A percentile compares a stretch with the other conserved stretches of the same genome.
phyloP scores from a whole-genome alignment of 495 filamentous ascomycete genomes.

The Durotheca rogersii region DNA sequence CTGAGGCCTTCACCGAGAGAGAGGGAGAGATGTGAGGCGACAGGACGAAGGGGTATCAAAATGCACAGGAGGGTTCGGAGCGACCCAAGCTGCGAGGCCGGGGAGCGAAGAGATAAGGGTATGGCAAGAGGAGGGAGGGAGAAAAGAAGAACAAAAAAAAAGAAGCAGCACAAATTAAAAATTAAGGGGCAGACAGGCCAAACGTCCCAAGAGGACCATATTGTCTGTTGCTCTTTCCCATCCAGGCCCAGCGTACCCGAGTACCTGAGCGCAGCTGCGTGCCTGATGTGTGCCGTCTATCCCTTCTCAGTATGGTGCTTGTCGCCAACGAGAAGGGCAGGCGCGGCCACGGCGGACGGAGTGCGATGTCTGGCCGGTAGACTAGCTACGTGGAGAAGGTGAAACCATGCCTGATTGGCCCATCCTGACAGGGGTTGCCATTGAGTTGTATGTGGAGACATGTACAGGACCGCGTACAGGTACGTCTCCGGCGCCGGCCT shows the following conservation, averaged over 20 bases:
- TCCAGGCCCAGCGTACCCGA: not conserved
- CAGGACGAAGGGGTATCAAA: conserved; percentile 31
- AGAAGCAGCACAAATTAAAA: not conserved
- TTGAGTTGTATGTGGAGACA: conserved; percentile 3
- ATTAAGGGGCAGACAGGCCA: conserved; percentile 25
- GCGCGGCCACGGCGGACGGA: too few species aligned
- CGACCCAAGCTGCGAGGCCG: conserved; percentile 16
- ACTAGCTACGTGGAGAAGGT: conserved; percentile 21
- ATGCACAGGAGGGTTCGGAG: conserved; percentile 27
- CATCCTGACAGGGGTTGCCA: conserved; percentile 16
- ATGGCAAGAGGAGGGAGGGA: conserved; percentile 4
- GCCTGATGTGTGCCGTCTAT: not conserved
- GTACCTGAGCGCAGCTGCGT: not conserved
- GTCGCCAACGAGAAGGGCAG: not conserved
- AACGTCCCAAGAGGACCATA: too few species aligned
- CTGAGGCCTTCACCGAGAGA: conserved; percentile 27
- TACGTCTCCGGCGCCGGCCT: too few species aligned
- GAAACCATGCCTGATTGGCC: conserved; percentile 19
- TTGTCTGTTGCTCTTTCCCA: not conserved
- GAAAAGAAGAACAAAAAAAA: conserved; percentile 13
- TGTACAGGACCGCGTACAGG: not conserved
- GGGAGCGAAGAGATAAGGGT: too few species aligned
- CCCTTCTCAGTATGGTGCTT: not conserved
- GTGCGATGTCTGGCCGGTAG: conserved; percentile 1
- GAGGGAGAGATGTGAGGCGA: conserved; percentile 11